phyloP scores from a whole-genome alignment of 495 filamentous ascomycete species.

The Xylaria grammica region DNA sequence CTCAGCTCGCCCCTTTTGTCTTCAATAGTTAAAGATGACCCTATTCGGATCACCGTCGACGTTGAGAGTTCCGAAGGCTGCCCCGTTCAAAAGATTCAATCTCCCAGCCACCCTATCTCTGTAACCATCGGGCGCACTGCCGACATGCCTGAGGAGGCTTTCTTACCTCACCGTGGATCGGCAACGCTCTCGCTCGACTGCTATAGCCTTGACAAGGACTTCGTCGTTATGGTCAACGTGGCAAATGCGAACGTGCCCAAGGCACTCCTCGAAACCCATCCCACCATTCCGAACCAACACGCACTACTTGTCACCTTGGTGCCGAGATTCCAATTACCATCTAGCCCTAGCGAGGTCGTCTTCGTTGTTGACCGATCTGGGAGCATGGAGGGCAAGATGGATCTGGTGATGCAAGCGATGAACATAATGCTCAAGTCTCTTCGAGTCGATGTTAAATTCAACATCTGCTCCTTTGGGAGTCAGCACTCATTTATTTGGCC shows the following conservation, averaged over 20 bases:
- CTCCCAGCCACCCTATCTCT: constrained; percentile 70
- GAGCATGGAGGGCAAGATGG: constrained; percentile 64
- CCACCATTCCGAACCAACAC: constrained; percentile 61
- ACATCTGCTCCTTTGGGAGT: constrained; percentile 74
- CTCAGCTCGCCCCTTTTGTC: constrained; percentile 13
- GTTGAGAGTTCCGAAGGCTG: constrained; percentile 59
- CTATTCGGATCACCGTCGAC: constrained; percentile 66
- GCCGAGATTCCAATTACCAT: constrained; percentile 64
- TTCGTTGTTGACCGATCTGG: constrained; percentile 74
- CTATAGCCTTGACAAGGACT: constrained; percentile 56
- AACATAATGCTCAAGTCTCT: constrained; percentile 73
- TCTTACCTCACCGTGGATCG: constrained; percentile 59
- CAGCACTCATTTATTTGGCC: constrained; percentile 61
- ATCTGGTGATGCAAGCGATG: constrained; percentile 61
- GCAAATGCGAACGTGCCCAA: constrained; percentile 61
- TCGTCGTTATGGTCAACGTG: constrained; percentile 60
- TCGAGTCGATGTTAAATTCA: constrained; percentile 70
- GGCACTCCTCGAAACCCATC: constrained; percentile 68
- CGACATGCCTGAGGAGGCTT: constrained; percentile 38
- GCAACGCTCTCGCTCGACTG: constrained; percentile 61
- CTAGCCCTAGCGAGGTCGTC: constrained; percentile 64
- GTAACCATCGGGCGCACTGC: constrained; percentile 65
- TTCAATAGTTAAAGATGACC: constrained; percentile 30
- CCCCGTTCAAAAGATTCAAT: constrained; percentile 63
- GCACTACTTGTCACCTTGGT: constrained; percentile 72